Evolutionary conservation across 2,329 filamentous ascomycete genomes (phyloP), one percentile per base, ranked within the genome.

Genomic region (Exserohilum rostratum): DNA sequence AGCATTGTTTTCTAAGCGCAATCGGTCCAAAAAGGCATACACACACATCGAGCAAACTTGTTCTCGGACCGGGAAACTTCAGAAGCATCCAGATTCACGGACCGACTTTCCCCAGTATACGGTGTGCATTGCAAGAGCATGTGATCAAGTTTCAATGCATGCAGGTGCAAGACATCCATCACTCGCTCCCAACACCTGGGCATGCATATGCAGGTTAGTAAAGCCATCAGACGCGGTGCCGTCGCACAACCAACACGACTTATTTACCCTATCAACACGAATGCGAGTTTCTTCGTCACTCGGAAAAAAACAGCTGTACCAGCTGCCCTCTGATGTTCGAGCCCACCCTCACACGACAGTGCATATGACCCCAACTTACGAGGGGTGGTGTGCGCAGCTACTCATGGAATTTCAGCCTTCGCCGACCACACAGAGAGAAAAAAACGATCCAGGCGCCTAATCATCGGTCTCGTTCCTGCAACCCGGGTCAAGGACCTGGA

Each of bases 101-200:
- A 11, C 11, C 42, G n/a, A 46, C n/a, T 12, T 20, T 33, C 20
- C 27, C 30, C 31, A 22, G 17, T 48, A 13, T 52, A 51, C 43
- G 17, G 38, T 37, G 45, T 51, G 54, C 44, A 31, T 42, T 35
- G 20, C 22, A 7, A 46, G 53, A 58, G 49, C 60, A 64, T 58
- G 56, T 60, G 57, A 62, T 49, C 46, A 47, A 25, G 40, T 31
- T 31, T 29, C 12, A 33, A 60, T 64, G 61, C 61, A 64, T 64
- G 53, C 57, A 57, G 31, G 46, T 37, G 52, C 45, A 50, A 44
- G 42, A 44, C 34, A 49, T 48, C 46, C 39, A 39, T 49, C 49
- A 59, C 42, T 46, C 12, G 15, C 22, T 44, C 25, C 43, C 42
- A 47, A 58, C 33, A 49, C 13, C 42, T 45, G 43, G 52, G 31